A percentile compares a stretch with the other conserved stretches of the same genome.
Evolutionary conservation across 2,329 filamentous ascomycete species (phyloP).

Genomic region (Sporothrix phasma): DNA sequence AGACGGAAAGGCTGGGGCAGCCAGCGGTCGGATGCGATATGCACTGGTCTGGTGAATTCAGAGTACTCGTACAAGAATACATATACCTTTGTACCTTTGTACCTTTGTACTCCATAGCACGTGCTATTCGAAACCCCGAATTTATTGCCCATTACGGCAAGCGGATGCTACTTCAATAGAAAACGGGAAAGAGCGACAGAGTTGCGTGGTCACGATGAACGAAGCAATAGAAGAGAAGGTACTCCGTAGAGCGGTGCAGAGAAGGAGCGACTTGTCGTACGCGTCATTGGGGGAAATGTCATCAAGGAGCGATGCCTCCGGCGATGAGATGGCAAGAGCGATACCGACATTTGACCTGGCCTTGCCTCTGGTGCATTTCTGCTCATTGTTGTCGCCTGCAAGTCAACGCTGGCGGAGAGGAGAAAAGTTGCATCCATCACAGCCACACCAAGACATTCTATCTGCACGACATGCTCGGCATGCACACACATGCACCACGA

Average conservation of each 20-base stretch:
- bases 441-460: not conserved
- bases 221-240: not conserved
- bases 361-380: not conserved
- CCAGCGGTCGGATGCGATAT: not conserved
- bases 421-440: not conserved
- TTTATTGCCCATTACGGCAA: too few species aligned
- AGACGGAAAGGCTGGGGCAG: not conserved
- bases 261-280: not conserved
- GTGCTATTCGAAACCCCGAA: too few species aligned
- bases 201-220: not conserved
- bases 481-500: not conserved
- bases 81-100: too few species aligned
- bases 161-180: slow-evolving; percentile 1
- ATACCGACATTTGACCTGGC: not conserved
- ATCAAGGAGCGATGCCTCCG: not conserved
- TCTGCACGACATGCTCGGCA: not conserved
- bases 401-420: not conserved
- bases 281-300: not conserved
- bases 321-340: not conserved
- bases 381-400: not conserved
- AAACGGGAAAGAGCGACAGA: not conserved
- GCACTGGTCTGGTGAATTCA: too few species aligned
- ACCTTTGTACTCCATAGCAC: too few species aligned
- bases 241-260: not conserved
- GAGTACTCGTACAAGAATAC: too few species aligned